Evolutionary conservation across 2,329 filamentous ascomycete genomes (phyloP).

Genomic region (Monosporascus sp.): DNA sequence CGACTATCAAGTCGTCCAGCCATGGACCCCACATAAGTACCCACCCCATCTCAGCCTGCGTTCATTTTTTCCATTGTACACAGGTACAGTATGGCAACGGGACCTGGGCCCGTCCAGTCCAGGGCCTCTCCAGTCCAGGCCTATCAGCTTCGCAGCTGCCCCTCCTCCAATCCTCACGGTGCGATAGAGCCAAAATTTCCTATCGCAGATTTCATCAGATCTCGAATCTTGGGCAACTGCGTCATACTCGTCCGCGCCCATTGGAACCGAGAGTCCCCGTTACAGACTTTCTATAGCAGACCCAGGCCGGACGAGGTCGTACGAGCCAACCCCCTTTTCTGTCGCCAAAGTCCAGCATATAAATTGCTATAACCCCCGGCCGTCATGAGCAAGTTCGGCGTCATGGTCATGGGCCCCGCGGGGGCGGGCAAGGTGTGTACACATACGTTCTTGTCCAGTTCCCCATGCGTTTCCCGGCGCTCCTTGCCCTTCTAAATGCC

Average conservation of each 20-base stretch:
- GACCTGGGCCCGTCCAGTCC: too few relatives aligned
- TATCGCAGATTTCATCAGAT: background rate
- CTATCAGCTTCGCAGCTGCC: background rate
- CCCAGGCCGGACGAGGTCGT: background rate
- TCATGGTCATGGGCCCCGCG: conserved; percentile 92
- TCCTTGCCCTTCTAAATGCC: background rate
- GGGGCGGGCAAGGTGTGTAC: conserved; percentile 77
- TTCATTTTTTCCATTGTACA: too few relatives aligned
- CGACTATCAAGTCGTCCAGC: too few relatives aligned
- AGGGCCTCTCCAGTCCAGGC: too few relatives aligned
- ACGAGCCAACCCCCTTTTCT: too few relatives aligned
- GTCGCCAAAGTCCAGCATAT: background rate
- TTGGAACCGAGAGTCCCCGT: too few relatives aligned
- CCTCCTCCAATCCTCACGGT: background rate
- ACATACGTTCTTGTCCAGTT: conserved; percentile 8
- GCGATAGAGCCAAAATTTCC: background rate
- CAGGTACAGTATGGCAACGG: too few relatives aligned
- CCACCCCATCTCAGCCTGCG: background rate
- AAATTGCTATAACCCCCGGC: background rate
- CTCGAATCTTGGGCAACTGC: background rate
- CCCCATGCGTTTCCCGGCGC: background rate
- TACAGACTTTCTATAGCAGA: background rate
- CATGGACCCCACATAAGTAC: background rate
- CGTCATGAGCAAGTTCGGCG: conserved; percentile 87
- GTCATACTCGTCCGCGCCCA: background rate